phyloP scores from a whole-genome alignment of 2,329 filamentous ascomycete species.

The Hypoxylon sp. region DNA sequence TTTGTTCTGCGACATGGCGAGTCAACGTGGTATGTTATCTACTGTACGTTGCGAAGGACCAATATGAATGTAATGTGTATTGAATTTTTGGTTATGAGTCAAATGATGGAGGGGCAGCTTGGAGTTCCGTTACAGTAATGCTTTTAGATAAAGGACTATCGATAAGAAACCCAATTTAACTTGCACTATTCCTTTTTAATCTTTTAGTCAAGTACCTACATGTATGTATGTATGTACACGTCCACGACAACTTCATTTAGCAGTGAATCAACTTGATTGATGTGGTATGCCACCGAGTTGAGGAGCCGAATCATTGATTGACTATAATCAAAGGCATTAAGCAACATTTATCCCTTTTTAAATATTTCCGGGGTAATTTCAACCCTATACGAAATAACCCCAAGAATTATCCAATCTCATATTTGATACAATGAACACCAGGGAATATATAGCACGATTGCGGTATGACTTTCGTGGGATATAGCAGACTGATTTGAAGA shows the following conservation, averaged over 20 bases:
- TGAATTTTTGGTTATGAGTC: conserved; percentile 33
- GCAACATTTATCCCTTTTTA: background rate
- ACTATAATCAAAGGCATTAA: background rate
- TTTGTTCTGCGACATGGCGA: conserved; percentile 52
- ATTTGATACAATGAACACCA: background rate
- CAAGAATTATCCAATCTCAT: background rate
- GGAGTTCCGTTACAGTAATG: background rate
- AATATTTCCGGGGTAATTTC: background rate
- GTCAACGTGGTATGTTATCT: conserved; percentile 5
- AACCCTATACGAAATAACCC: background rate
- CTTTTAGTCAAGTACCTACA: background rate
- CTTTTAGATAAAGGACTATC: too few species aligned
- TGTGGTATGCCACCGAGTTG: background rate
- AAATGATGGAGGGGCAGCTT: conserved; percentile 39
- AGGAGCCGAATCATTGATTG: background rate
- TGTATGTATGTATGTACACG: background rate
- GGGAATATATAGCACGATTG: background rate
- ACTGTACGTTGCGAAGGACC: conserved; percentile 3
- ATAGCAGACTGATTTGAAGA: background rate
- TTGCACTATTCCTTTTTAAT: background rate
- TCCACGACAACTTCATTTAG: background rate
- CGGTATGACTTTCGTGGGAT: background rate
- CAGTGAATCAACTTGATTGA: background rate
- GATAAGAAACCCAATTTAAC: background rate
- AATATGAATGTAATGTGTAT: conserved; percentile 7